phyloP scores from a whole-genome alignment of 169 alveolate genomes.

The Babesia bigemina region DNA sequence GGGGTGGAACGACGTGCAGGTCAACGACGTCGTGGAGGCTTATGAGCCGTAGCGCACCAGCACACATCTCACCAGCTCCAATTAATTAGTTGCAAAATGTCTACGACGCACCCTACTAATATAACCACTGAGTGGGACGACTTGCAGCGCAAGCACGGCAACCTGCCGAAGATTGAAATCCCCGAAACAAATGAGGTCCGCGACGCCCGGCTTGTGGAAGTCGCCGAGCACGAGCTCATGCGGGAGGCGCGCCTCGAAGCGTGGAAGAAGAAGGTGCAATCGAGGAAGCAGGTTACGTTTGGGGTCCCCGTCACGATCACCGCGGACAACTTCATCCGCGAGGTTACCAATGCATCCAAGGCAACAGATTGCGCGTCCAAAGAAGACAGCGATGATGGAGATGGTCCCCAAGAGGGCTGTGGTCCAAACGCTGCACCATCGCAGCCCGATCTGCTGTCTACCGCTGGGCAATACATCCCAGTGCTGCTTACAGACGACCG shows the following conservation, averaged over 20 bases:
- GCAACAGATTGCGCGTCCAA: background rate
- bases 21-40: constrained; percentile 58
- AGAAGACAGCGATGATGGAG: background rate
- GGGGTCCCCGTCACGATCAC: constrained; percentile 57
- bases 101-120: constrained; percentile 87
- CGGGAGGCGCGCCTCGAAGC: constrained; percentile 67
- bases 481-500: constrained; percentile 53
- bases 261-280: constrained; percentile 38
- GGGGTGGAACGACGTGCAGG: constrained; percentile 61
- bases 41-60: constrained; percentile 24
- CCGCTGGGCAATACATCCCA: constrained; percentile 57
- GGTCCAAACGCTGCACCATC: background rate
- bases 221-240: constrained; percentile 58
- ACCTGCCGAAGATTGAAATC: constrained; percentile 78
- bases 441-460: constrained; percentile 39
- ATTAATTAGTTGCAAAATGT: constrained; percentile 66
- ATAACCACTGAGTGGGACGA: constrained; percentile 90
- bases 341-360: constrained; percentile 65
- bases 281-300: constrained; percentile 9
- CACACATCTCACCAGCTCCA: background rate
- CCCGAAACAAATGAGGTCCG: constrained; percentile 83
- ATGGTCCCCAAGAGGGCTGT: background rate
- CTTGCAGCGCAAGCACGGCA: constrained; percentile 86
- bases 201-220: constrained; percentile 58
- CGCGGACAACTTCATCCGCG: constrained; percentile 46